Conservation (phyloP, 306 rosid species). For the Rosa persica region DNA sequence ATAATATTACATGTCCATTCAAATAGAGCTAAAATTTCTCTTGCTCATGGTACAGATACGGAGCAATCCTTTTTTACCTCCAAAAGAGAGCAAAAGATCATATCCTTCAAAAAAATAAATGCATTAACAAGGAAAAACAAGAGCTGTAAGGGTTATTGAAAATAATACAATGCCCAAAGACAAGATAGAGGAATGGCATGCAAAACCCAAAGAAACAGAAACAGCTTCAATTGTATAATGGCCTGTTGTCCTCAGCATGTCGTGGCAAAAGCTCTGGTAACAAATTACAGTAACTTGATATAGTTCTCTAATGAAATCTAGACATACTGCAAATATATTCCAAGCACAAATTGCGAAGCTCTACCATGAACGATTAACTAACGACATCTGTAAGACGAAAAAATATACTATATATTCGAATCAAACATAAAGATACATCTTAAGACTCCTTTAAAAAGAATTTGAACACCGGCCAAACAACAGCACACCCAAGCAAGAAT, state of each 20-base stretch:
- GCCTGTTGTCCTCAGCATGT: constrained; percentile 30
- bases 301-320: constrained; percentile 20
- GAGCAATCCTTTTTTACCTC: background rate
- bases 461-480: constrained; percentile 28
- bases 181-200: background rate
- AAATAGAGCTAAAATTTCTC: background rate
- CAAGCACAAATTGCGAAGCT: constrained; percentile 23
- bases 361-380: constrained; percentile 34
- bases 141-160: background rate
- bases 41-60: background rate
- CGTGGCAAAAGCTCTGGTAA: constrained; percentile 32
- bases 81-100: background rate
- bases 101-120: background rate
- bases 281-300: constrained; percentile 31
- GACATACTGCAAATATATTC: constrained; percentile 27
- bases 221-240: constrained; percentile 30
- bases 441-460: constrained; percentile 25
- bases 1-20: background rate
- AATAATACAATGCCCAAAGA: background rate
- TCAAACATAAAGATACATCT: constrained; percentile 30
- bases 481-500: constrained; percentile 33
- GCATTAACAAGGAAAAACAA: background rate
- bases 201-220: constrained; percentile 27
- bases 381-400: constrained; percentile 17
- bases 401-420: constrained; percentile 36